Base-by-base conservation (phyloP, 2,329 filamentous ascomycete species). In the Fusarium vanettenii region DNA sequence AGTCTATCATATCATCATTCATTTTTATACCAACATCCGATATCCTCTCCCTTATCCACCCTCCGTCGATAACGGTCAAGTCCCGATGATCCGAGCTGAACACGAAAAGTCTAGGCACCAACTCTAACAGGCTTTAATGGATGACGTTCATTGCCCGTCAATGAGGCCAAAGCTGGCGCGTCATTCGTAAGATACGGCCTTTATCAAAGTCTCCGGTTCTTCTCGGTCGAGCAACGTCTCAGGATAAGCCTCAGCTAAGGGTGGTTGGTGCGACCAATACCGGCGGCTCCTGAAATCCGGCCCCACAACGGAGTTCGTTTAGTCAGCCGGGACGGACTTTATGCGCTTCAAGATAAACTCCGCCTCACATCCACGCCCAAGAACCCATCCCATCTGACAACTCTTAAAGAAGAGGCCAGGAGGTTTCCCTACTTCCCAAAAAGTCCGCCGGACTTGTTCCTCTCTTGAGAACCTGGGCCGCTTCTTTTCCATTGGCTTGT, bases 381-480 rank as follows among this genome's bases (percentile, higher is more conserved):
- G 35, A 27, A 31, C 43, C 29, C 29, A 31, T 31, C 29, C 29
- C 43, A 31, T 39, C 18, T 25, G 48, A 39, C 43, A 29, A 29
- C 45, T 33, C 27, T 66, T 41, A 64, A 39, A 35, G 59, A 41
- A 39, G 18, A 22, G 35, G 22, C 45, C 43, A 41, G 48, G 22
- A 45, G 55, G 20, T 43, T 45, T 60, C 45, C 71, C 33, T 69
- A 25, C 22, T 59, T 31, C 39, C 50, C 27, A 31, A 67, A 79
- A 76, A 79, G 67, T 79, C 78, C 75, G 76, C 69, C 76, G 78
- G 78, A 77, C 69, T 79, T 79, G 45, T 66, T 69, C 45, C 60
- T 56, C 37, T 66, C 39, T 43, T 61, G 59, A 39, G 9, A 27
- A 9, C 29, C 52, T 62, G 50, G 18, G 27, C 55, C 61, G 52